A percentile compares a stretch with the other conserved stretches of the same genome.
These are phyloP conservation scores for Cytospora schulzeri DNA, from an alignment of 2,329 filamentous ascomycete genomes.

Conservation along the genomic window DNA sequence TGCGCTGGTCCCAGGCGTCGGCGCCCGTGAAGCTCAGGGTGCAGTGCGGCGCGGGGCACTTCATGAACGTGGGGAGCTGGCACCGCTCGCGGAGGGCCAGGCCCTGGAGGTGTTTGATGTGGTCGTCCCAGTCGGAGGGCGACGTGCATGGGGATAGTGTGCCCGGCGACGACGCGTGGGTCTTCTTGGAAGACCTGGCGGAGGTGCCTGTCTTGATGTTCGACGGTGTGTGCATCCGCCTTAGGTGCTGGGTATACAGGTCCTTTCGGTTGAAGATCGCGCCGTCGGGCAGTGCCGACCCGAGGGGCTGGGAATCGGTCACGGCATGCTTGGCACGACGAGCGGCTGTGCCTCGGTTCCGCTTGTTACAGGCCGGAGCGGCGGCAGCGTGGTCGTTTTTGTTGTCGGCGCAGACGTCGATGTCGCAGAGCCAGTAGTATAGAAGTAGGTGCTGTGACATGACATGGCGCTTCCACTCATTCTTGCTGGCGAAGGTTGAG, in stretches of 20 bases:
- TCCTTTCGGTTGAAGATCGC: conserved; percentile 85
- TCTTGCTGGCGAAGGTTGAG: conserved; percentile 76
- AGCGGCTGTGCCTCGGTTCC: conserved; percentile 17
- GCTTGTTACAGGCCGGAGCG: conserved; percentile 29
- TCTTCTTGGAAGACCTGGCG: conserved; percentile 16
- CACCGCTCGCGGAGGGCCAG: conserved; percentile 65
- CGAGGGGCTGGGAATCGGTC: conserved; percentile 21
- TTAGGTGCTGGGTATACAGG: conserved; percentile 83
- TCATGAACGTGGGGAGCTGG: conserved; percentile 59
- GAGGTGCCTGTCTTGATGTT: conserved; percentile 37
- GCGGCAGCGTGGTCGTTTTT: conserved; percentile 35
- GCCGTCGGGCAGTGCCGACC: conserved; percentile 52
- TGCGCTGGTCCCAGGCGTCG: conserved; percentile 75
- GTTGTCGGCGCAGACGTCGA: conserved; percentile 55
- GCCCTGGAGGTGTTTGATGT: conserved; percentile 57
- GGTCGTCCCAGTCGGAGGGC: conserved; percentile 49
- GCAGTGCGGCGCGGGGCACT: conserved; percentile 67
- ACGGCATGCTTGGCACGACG: conserved; percentile 12
- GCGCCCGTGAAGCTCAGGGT: conserved; percentile 57
- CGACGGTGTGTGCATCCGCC: conserved; percentile 76
- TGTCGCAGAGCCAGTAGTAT: conserved; percentile 74
- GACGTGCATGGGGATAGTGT: neutral
- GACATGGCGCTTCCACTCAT: conserved; percentile 95
- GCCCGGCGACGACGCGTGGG: neutral
- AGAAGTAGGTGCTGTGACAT: conserved; percentile 76